Base-by-base conservation (phyloP, 371 early-diverging fungal genomes). In the Mortierella sp. region DNA sequence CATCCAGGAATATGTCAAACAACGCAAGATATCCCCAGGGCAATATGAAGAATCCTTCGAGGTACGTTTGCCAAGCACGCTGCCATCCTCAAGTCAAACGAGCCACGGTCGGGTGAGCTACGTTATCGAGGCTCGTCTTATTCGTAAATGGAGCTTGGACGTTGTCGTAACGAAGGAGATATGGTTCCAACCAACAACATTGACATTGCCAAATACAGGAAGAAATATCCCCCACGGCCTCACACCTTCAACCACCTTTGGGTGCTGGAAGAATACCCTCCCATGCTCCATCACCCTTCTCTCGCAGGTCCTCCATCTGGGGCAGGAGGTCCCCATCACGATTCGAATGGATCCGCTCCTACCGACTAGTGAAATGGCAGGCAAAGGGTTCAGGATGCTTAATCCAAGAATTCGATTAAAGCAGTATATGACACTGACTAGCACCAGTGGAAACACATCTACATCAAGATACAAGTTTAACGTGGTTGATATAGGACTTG, bases 321-420 rank as follows among this genome's bases (percentile, higher is more conserved):
- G 74, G 12, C 74, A 73, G 18, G 4, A 18, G n/a, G 64, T 73
- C 1, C 74, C 74, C 2, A 61, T 73, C 18, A 67, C 59, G 2
- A 58, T 68, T 40, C 68, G 68, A n/a, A 12, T 73, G 3, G 74
- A 47, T 14, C 62, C 30, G 12, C 37, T 72, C 60, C 26, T 66
- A 39, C 35, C 54, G 3, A 66, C 37, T 1, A 61, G 66, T 28
- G n/a, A 35, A 5, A n/a, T 49, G 39, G 37, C 58, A 3, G 63
- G 73, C 0, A 59, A 73, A 24, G 24, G 14, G 35, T 22, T 68
- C 16, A 64, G 52, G 32, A 32, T 73, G 1, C 12, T 58, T 8
- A 22, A 11, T 14, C 74, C 64, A 14, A 22, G 37, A 30, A 37
- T 74, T 22, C 51, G 65, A 0, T 24, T 74, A 45, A 74, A 74